These are phyloP conservation scores for Penicillium capsulatum DNA, from an alignment of 2,329 filamentous ascomycete genomes.

Conservation along the genomic window DNA sequence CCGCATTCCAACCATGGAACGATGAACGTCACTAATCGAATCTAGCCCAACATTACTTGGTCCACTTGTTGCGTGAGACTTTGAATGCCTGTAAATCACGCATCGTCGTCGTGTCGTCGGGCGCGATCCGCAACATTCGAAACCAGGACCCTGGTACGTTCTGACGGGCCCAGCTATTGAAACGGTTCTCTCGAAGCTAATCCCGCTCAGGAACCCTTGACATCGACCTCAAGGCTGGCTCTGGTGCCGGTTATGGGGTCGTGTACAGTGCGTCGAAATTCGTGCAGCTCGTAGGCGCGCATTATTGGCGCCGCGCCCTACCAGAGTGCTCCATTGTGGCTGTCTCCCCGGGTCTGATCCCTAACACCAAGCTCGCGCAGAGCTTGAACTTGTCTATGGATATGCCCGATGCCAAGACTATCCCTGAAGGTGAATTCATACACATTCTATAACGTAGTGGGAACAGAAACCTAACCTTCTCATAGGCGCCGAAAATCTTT, in stretches of 20 bases:
- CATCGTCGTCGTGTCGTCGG: conserved; percentile 24
- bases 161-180: not conserved
- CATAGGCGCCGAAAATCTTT: conserved; percentile 23
- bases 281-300: conserved; percentile 20
- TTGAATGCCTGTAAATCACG: conserved; percentile 19
- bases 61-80: conserved; percentile 17
- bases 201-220: conserved; percentile 20
- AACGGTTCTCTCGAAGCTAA: not conserved
- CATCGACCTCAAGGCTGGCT: conserved; percentile 20
- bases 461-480: not conserved
- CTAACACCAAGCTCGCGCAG: conserved; percentile 19
- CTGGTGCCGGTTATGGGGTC: conserved; percentile 13
- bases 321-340: conserved; percentile 21
- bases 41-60: conserved; percentile 22
- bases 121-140: conserved; percentile 21
- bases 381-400: conserved; percentile 17
- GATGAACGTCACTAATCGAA: not conserved
- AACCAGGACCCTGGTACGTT: conserved; percentile 19
- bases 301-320: conserved; percentile 24
- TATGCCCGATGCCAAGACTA: conserved; percentile 25
- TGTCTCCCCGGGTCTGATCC: conserved; percentile 23
- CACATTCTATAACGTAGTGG: not conserved
- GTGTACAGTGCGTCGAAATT: conserved; percentile 28
- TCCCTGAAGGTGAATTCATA: conserved; percentile 20
- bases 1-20: too few relatives aligned